Conservation (phyloP, 371 early-diverging fungal species). For the Zopfochytrium polystomum region DNA sequence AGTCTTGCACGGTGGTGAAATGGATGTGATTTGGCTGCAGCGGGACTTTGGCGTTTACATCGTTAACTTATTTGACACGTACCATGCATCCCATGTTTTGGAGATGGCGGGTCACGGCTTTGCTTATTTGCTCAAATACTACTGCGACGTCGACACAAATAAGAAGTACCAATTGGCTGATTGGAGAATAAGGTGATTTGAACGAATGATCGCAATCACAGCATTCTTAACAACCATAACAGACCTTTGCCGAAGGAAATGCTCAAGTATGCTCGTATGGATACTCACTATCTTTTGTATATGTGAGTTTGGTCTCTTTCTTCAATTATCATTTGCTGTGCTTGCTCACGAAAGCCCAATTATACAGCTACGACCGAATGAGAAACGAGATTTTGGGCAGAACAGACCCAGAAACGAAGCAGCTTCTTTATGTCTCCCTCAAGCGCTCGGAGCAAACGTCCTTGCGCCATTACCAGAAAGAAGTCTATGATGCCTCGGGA, state of each 20-base stretch:
- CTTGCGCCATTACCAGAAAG: slow-evolving; percentile 70
- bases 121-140: slow-evolving; percentile 75
- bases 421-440: slow-evolving; percentile 65
- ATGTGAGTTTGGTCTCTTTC: slow-evolving; percentile 42
- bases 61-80: slow-evolving; percentile 95
- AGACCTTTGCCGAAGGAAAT: slow-evolving; percentile 90
- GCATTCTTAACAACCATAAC: neutral
- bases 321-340: neutral
- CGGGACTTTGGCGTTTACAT: slow-evolving; percentile 94
- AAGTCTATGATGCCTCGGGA: slow-evolving; percentile 72
- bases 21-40: slow-evolving; percentile 96
- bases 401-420: slow-evolving; percentile 56
- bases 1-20: slow-evolving; percentile 91
- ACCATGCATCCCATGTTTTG: slow-evolving; percentile 82
- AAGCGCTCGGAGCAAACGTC: slow-evolving; percentile 68
- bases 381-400: slow-evolving; percentile 70
- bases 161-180: slow-evolving; percentile 95
- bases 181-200: slow-evolving; percentile 81
- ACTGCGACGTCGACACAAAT: slow-evolving; percentile 79
- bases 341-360: too few species aligned
- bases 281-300: slow-evolving; percentile 93
- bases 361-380: slow-evolving; percentile 72
- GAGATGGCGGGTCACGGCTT: slow-evolving; percentile 70
- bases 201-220: too few species aligned
- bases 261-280: slow-evolving; percentile 87